A percentile compares a stretch with the other conserved stretches of the same genome.
Evolutionary conservation across 495 filamentous ascomycete species (phyloP).

Genomic region (Sphaerosporella brunnea): DNA sequence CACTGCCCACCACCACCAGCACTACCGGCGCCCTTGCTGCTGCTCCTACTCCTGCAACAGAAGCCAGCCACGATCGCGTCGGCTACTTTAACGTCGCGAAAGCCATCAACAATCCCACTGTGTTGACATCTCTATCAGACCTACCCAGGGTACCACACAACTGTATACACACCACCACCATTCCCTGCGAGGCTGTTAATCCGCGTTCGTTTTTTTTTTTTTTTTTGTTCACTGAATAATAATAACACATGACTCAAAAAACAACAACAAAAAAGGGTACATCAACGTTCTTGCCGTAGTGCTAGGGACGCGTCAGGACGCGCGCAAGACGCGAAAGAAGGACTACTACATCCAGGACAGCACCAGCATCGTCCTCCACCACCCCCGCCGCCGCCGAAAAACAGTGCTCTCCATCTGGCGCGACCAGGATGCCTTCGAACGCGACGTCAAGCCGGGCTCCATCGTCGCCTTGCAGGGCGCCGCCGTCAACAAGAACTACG

Average conservation of each 20-base stretch:
- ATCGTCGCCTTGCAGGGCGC: background rate
- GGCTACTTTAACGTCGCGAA: background rate
- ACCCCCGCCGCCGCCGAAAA: background rate
- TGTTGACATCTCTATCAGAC: background rate
- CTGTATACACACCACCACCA: background rate
- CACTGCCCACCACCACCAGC: too few relatives aligned
- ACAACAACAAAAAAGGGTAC: too few relatives aligned
- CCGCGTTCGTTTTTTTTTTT: too few relatives aligned
- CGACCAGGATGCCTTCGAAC: background rate
- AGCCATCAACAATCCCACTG: background rate
- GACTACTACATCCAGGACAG: background rate
- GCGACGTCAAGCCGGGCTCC: background rate
- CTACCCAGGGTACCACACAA: background rate
- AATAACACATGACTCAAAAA: too few relatives aligned
- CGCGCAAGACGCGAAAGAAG: background rate
- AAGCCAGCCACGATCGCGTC: too few relatives aligned
- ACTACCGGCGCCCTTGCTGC: too few relatives aligned
- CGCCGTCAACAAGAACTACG: background rate
- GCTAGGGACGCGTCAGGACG: background rate
- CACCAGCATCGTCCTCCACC: background rate
- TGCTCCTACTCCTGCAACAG: too few relatives aligned
- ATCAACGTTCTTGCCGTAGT: background rate
- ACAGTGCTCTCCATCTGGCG: background rate
- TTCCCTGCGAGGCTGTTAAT: too few relatives aligned
- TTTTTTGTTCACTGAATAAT: too few relatives aligned